phyloP scores from a whole-genome alignment of 2,329 filamentous ascomycete species.

The Microdochium paspali region DNA sequence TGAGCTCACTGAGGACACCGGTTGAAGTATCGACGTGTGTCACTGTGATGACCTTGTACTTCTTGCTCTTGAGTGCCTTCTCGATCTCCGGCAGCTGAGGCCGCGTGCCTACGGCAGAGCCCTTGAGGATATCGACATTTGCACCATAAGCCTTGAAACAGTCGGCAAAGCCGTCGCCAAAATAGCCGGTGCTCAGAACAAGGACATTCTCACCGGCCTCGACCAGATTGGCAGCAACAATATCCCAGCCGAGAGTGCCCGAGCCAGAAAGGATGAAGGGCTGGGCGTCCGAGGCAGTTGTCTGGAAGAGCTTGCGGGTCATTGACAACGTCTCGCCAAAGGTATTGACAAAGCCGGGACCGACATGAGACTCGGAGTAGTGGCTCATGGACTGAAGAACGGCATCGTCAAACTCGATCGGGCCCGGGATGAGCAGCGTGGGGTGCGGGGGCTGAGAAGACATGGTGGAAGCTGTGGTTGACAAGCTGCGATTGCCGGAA shows the following conservation, averaged over 20 bases:
- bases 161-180: constrained; percentile 88
- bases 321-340: constrained; percentile 86
- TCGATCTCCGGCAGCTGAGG: constrained; percentile 84
- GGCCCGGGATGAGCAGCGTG: constrained; percentile 88
- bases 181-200: constrained; percentile 94
- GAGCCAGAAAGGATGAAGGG: constrained; percentile 92
- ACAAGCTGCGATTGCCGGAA: constrained; percentile 16
- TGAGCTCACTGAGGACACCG: constrained; percentile 85
- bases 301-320: constrained; percentile 91
- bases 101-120: constrained; percentile 77
- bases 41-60: constrained; percentile 89
- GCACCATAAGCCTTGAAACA: constrained; percentile 88
- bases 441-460: constrained; percentile 52
- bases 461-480: constrained; percentile 33
- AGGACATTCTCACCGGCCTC: constrained; percentile 86
- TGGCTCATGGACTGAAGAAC: constrained; percentile 93
- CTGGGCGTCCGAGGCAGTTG: constrained; percentile 70
- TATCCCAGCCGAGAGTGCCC: constrained; percentile 92
- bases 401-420: constrained; percentile 97
- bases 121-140: constrained; percentile 72
- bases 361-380: constrained; percentile 93
- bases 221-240: constrained; percentile 86
- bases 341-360: constrained; percentile 74
- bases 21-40: constrained; percentile 98
- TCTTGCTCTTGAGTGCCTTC: constrained; percentile 77